phyloP scores from a whole-genome alignment of 2,329 filamentous ascomycete species.

The Metarhizium brunneum region DNA sequence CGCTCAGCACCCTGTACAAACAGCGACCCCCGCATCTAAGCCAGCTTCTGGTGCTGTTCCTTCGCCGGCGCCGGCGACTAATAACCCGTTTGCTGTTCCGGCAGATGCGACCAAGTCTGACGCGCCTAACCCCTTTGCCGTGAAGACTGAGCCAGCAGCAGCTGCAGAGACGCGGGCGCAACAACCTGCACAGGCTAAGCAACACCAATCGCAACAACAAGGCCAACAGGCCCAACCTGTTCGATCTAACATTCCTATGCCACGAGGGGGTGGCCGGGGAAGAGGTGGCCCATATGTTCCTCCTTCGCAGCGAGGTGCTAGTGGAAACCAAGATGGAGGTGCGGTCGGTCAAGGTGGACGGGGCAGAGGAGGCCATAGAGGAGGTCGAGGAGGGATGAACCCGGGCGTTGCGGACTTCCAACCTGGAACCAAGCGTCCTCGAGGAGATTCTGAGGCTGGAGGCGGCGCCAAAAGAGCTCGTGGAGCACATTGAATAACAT shows the following conservation, averaged over 20 bases:
- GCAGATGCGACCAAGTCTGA: not conserved
- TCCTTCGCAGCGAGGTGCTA: conserved; percentile 25
- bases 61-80: not conserved
- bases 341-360: conserved; percentile 19
- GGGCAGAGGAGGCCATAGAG: conserved; percentile 31
- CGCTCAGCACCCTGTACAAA: conserved; percentile 1
- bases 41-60: conserved; percentile 7
- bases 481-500: conserved; percentile 24
- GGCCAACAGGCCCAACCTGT: conserved; percentile 10
- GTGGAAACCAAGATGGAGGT: conserved; percentile 26
- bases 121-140: conserved; percentile 4
- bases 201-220: not conserved
- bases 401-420: conserved; percentile 46
- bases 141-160: conserved; percentile 2
- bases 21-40: conserved; percentile 6
- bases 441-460: conserved; percentile 39
- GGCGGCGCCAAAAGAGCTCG: conserved; percentile 33
- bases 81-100: conserved; percentile 1
- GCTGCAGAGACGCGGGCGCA: not conserved
- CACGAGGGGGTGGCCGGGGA: conserved; percentile 30
- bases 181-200: conserved; percentile 9
- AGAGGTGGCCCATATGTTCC: conserved; percentile 28
- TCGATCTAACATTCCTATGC: conserved; percentile 31
- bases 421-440: conserved; percentile 46
- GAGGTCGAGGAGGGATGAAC: conserved; percentile 36